A percentile compares a stretch with the other conserved stretches of the same genome.
phyloP scores from a whole-genome alignment of 1,284 basidiomycete genomes.

The Ganoderma lucidum region DNA sequence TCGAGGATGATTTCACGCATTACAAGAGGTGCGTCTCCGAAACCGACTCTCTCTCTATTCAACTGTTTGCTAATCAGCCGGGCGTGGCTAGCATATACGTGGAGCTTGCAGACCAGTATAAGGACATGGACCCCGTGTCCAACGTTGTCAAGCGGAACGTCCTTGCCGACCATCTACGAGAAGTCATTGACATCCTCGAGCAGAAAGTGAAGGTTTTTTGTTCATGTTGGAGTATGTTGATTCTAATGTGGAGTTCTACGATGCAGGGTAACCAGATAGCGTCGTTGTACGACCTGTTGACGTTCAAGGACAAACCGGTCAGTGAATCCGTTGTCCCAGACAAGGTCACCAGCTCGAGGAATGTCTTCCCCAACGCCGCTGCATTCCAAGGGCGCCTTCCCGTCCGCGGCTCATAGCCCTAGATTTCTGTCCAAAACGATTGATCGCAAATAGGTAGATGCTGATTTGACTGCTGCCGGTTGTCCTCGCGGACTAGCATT shows the following conservation, averaged over 20 bases:
- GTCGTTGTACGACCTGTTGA: slow-evolving; percentile 80
- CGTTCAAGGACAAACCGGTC: slow-evolving; percentile 73
- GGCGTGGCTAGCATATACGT: slow-evolving; percentile 74
- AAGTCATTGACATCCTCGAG: slow-evolving; percentile 90
- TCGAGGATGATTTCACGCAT: slow-evolving; percentile 91
- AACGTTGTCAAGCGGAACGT: slow-evolving; percentile 82
- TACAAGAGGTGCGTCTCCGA: slow-evolving; percentile 74
- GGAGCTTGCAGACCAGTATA: slow-evolving; percentile 91
- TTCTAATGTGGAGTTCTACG: background rate
- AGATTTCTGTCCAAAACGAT: background rate
- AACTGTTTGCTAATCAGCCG: slow-evolving; percentile 15
- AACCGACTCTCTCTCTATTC: background rate
- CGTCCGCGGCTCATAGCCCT: slow-evolving; percentile 18
- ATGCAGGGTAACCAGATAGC: slow-evolving; percentile 88
- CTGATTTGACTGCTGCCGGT: slow-evolving; percentile 7
- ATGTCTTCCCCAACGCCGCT: slow-evolving; percentile 8
- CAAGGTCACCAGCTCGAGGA: slow-evolving; percentile 7
- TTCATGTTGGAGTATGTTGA: background rate
- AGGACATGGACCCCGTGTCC: slow-evolving; percentile 82
- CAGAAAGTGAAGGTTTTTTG: slow-evolving; percentile 68
- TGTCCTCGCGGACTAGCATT: slow-evolving; percentile 5
- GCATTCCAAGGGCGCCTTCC: slow-evolving; percentile 19
- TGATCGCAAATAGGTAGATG: background rate
- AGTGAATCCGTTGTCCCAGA: slow-evolving; percentile 44
- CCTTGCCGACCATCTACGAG: slow-evolving; percentile 84